A percentile compares a stretch with the other conserved stretches of the same genome.
phyloP scores from a whole-genome alignment of 768 basidiomycete species.

The Lentinula guzmanii region DNA sequence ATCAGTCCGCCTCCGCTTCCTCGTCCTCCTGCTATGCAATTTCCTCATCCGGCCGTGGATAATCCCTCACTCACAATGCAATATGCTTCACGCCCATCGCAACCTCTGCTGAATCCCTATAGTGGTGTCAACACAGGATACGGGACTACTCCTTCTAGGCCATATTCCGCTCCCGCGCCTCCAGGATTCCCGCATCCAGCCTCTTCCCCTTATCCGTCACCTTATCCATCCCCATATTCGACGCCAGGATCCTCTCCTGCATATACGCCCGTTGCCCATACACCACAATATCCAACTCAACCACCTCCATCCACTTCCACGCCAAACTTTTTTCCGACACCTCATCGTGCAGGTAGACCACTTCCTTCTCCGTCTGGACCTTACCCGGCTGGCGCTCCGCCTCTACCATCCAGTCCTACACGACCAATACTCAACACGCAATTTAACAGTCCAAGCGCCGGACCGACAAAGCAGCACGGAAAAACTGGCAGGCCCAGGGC shows the following conservation, averaged over 20 bases:
- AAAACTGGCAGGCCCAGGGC: conserved; percentile 10
- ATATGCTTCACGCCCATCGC: conserved; percentile 22
- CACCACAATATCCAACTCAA: conserved; percentile 13
- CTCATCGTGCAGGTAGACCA: not conserved
- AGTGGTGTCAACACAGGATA: conserved; percentile 1
- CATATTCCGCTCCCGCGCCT: conserved; percentile 24
- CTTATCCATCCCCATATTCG: conserved; percentile 11
- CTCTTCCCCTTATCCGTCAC: not conserved
- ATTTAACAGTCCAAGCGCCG: conserved; percentile 1
- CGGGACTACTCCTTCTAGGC: conserved; percentile 19
- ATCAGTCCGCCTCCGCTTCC: conserved; percentile 13
- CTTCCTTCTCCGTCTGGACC: not conserved
- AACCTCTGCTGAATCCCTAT: conserved; percentile 26
- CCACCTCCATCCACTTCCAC: conserved; percentile 3
- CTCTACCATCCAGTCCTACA: not conserved
- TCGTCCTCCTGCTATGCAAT: conserved; percentile 17
- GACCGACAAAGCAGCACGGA: not conserved
- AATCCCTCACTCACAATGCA: conserved; percentile 30
- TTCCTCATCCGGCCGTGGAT: conserved; percentile 19
- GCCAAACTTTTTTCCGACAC: not conserved
- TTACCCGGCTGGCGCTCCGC: not conserved
- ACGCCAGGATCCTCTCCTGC: conserved; percentile 11
- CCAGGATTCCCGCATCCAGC: not conserved
- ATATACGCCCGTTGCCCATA: conserved; percentile 11
- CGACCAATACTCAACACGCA: not conserved